These are phyloP conservation scores for Kuraishia molischiana DNA, from an alignment of 805 yeast genomes.

Conservation along the genomic window DNA sequence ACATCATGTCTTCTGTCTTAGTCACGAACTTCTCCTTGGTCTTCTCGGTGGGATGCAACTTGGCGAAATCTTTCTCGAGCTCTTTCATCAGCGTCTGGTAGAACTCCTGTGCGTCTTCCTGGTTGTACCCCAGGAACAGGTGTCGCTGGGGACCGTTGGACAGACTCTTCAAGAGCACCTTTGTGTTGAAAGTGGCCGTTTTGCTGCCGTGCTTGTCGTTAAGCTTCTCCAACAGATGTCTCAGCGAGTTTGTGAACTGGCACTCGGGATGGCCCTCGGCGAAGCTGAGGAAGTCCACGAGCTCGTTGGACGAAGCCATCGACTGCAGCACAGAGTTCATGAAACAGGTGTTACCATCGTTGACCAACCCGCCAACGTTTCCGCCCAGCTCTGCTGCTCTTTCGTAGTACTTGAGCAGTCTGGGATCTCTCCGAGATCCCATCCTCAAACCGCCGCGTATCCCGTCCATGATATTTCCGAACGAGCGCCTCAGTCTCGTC, in stretches of 20 bases:
- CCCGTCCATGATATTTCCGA: neutral
- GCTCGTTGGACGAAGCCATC: slow-evolving; percentile 61
- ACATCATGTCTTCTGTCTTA: slow-evolving; percentile 18
- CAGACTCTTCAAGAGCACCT: slow-evolving; percentile 53
- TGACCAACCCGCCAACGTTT: slow-evolving; percentile 73
- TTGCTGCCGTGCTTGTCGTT: slow-evolving; percentile 44
- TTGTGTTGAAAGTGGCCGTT: slow-evolving; percentile 55
- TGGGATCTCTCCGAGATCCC: neutral
- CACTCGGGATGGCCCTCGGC: slow-evolving; percentile 16
- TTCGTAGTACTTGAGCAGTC: slow-evolving; percentile 1
- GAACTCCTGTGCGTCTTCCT: slow-evolving; percentile 95
- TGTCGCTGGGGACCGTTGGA: slow-evolving; percentile 71
- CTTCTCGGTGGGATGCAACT: slow-evolving; percentile 18
- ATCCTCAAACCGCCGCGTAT: neutral
- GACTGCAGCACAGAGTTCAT: slow-evolving; percentile 88
- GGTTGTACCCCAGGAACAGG: slow-evolving; percentile 76
- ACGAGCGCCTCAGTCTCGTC: neutral
- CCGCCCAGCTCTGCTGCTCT: slow-evolving; percentile 36
- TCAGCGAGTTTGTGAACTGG: slow-evolving; percentile 45
- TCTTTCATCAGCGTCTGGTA: slow-evolving; percentile 70
- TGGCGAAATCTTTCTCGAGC: slow-evolving; percentile 47
- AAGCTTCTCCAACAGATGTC: slow-evolving; percentile 40
- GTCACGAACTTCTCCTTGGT: slow-evolving; percentile 13
- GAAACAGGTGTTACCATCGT: slow-evolving; percentile 92
- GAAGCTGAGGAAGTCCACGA: slow-evolving; percentile 44